Base-by-base conservation (phyloP, 2,329 filamentous ascomycete genomes). In the Nothopassalora personata region DNA sequence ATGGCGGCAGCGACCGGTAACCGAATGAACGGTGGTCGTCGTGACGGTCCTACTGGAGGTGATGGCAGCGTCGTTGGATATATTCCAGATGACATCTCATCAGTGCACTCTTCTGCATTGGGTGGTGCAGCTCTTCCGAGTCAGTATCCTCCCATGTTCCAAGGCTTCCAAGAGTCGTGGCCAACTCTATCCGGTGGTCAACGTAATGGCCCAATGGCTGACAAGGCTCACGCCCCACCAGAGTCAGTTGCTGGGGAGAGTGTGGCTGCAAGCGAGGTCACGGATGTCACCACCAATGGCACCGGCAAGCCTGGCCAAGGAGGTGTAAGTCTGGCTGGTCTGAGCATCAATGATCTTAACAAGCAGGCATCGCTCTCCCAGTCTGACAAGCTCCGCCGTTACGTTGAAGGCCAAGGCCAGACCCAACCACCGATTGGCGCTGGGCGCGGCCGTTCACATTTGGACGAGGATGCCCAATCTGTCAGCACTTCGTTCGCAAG, bases 401-500 rank as follows among this genome's bases (percentile, higher is more conserved):
- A 96, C 70, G 90, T 97, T 30, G 94, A 97, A 74, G 79, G 79
- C 63, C 67, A 70, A 59, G 85, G 85, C 23, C 61, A 63, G 19
- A 61, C 61, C 36, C 63, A 90, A 86, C 72, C 85, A 87, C 70
- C 70, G 8, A 70, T 72, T 48, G 70, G 70, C 23, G 54, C 90
- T 84, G 70, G 86, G 84, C 55, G 80, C 77, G 59, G 88, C 87
- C 68, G 61, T 43, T 57, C 57, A 18, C 58, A 45, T 7, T 45
- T 61, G 53, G 94, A 99, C 67, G 94, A 99, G 66, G 94, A 97
- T 72, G 91, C 94, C 70, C 91, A 94, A 77, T 97, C 93, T 75
- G 86, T 97, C 70, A 96, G 91, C 71, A 97, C 94, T 54, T 92
- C 92, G 52, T 99, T 97, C 77, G 92, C 93, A 62, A 97, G 91